Percentiles rank a stretch among this genome's conserved stretches.
Evolutionary conservation across 208 protist species (phyloP).

Genomic region (Wallacemonas rigidus): DNA sequence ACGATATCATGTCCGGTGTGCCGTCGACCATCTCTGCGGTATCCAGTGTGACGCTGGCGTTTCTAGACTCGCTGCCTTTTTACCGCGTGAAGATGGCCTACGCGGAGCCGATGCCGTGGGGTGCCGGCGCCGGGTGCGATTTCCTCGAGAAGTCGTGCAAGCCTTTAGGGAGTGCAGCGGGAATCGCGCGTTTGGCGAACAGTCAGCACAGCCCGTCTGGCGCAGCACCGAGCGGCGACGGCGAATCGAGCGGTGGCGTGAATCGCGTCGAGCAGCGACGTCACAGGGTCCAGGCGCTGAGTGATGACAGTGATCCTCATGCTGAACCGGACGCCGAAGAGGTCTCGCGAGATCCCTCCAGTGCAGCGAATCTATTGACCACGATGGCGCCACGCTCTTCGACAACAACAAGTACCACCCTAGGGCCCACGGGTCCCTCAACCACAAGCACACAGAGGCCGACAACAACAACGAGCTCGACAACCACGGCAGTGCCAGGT

Average conservation of each 20-base stretch:
- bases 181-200: neutral
- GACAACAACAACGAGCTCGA: neutral
- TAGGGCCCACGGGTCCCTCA: neutral
- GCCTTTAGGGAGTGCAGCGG: neutral
- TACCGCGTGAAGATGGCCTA: slow-evolving; percentile 48
- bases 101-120: slow-evolving; percentile 40
- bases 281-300: neutral
- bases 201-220: neutral
- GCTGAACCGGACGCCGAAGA: no score
- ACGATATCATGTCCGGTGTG: slow-evolving; percentile 83
- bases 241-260: no score
- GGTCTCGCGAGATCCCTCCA: no score
- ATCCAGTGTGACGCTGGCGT: slow-evolving; percentile 60
- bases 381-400: neutral
- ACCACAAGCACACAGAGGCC: neutral
- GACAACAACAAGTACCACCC: neutral
- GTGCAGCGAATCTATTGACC: neutral
- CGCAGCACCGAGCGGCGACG: no score
- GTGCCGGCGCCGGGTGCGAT: slow-evolving; percentile 14
- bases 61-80: slow-evolving; percentile 65
- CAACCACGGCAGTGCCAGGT: neutral
- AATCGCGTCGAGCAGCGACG: no score
- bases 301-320: neutral
- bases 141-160: slow-evolving; percentile 2
- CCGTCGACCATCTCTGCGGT: slow-evolving; percentile 31